Evolutionary conservation across 2,329 filamentous ascomycete species (phyloP), one percentile per base, ranked within the genome.

Genomic region (Aspergillus tubingensis): DNA sequence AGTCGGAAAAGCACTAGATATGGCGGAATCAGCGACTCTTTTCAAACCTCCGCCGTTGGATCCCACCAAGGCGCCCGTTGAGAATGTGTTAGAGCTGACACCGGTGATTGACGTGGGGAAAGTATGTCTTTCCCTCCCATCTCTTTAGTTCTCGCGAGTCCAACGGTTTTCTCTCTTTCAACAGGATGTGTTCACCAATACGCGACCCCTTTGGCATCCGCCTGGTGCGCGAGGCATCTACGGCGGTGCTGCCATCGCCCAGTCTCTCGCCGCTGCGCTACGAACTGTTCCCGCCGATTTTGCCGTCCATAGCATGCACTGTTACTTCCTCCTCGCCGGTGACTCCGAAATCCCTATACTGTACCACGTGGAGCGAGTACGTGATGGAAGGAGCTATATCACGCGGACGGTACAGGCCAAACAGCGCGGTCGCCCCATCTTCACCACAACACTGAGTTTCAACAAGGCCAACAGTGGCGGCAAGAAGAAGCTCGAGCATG

Each of bases 391-490:
- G 61, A 93, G 90, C 54, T 99, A 93, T 76, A 89, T 91, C 57
- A 98, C 95, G 39, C 85, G 95, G 57, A 98, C 94, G 0, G 95
- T 99, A n/a, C 94, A 98, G 78, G 95, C 95, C 32, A 84, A 92
- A 27, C 95, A 99, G 80, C 84, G 88, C 43, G 95, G 93, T 8
- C 86, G 87, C 62, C 91, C 90, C 72, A 98, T 99, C 78, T 98
- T 98, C 79, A 98, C 94, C 17, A 95, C 92, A 1, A 99, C 94
- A 5, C 87, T 96, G 78, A 95, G 90, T 64, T 98, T 99, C 74
- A 89, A 90, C 72, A 83, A 86, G 17, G 87, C 89, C 72, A 74
- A 79, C 75, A 72, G 76, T 59, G 75, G 76, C 5, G 83, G 84
- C 2, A 79, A 82, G 68, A 76, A 82, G 66, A 78, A 73, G 44